Base-by-base conservation (phyloP, 2,329 filamentous ascomycete genomes). In the Cladorrhinum sp. region DNA sequence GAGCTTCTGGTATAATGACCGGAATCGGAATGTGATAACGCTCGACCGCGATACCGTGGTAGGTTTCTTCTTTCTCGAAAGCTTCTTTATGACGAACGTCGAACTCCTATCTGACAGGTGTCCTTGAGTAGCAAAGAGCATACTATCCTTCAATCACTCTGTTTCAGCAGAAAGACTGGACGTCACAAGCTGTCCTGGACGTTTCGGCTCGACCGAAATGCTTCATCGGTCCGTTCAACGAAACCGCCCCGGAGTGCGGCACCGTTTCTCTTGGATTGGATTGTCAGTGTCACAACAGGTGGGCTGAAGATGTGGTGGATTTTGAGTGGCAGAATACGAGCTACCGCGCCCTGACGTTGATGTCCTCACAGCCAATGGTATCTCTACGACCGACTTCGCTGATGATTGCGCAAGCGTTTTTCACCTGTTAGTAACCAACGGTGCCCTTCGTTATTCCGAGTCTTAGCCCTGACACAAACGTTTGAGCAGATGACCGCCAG, bases 221-320 rank as follows among this genome's bases (percentile, higher is more conserved):
- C 33, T 62, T 62, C 26, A 56, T 62, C 51, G 60, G 60, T 9
- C 58, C 51, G 52, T 28, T 56, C 52, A 42, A 62, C 18, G 60
- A 62, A 49, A 48, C 12, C 1, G 56, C 57, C 2, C 56, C 57
- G 1, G 57, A 57, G 4, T 62, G 60, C 24, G 51, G 23, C 20
- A 51, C 28, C 9, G 42, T 30, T 39, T 1, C 26, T 3, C 14
- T 16, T 6, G 49, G 49, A 1, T 30, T 53, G 6, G 28, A 55
- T 21, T 62, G 56, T 20, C 51, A 55, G 20, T 59, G 60, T 18
- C 28, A 23, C 20, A 36, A 50, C n/a, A 52, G 46, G 18, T 62
- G 56, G 60, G 57, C 7, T 21, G 51, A 56, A 8, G 28, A 26
- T 14, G 49, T 61, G 4, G n/a, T 36, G 7, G 49, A 61, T 20